These are phyloP conservation scores for Cenococcum geophilum DNA, from an alignment of 495 filamentous ascomycete genomes.

Conservation along the genomic window DNA sequence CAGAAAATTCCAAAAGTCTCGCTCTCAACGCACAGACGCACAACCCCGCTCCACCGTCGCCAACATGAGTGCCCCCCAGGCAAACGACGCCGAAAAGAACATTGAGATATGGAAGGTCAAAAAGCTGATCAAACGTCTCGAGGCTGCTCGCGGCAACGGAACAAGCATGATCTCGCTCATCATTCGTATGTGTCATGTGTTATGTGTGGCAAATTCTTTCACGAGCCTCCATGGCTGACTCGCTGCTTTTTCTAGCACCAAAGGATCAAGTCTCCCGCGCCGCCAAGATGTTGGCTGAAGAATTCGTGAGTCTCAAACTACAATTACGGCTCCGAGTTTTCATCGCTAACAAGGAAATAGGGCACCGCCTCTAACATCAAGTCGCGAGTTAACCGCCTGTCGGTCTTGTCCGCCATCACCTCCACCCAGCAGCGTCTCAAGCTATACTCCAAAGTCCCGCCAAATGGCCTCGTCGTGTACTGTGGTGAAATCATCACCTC, in stretches of 20 bases:
- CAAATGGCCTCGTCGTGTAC: slow-evolving; percentile 96
- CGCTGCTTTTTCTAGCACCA: slow-evolving; percentile 54
- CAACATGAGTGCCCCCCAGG: slow-evolving; percentile 85
- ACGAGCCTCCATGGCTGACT: slow-evolving; percentile 10
- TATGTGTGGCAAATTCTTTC: slow-evolving; percentile 2
- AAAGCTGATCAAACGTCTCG: slow-evolving; percentile 85
- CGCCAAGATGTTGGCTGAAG: slow-evolving; percentile 99
- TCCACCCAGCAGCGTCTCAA: slow-evolving; percentile 98
- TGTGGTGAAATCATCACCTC: slow-evolving; percentile 99
- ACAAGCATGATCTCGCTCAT: slow-evolving; percentile 99
- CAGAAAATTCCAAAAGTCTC: slow-evolving; percentile 18
- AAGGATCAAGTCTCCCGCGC: slow-evolving; percentile 97
- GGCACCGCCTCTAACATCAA: slow-evolving; percentile 99
- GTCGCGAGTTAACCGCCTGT: slow-evolving; percentile 96
- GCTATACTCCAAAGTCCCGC: slow-evolving; percentile 95
- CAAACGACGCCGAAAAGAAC: slow-evolving; percentile 96
- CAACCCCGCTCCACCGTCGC: slow-evolving; percentile 30
- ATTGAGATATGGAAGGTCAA: slow-evolving; percentile 92
- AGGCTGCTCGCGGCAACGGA: slow-evolving; percentile 83
- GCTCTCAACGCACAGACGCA: not conserved
- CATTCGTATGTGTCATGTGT: slow-evolving; percentile 68
- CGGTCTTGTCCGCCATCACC: slow-evolving; percentile 94
- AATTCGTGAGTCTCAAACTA: slow-evolving; percentile 65
- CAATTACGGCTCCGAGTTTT: not conserved
- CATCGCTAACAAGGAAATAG: slow-evolving; percentile 15